Evolutionary conservation across 208 protist species (phyloP), one percentile per base, ranked within the genome.

Genomic region (Trypanosoma lewisi): DNA sequence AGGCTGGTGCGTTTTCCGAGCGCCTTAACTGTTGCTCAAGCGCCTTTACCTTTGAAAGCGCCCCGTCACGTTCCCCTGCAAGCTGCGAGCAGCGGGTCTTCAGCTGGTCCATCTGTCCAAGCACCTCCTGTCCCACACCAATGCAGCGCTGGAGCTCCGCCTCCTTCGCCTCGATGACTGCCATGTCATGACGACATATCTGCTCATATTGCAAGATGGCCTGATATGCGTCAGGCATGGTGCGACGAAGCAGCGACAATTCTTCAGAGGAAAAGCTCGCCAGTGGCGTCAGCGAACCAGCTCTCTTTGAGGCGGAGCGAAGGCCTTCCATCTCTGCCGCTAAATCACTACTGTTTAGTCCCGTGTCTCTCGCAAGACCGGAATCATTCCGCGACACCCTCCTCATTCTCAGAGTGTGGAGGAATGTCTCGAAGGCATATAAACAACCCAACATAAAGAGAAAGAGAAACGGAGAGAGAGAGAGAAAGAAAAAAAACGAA

Each of bases 71-170:
- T 69, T 90, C 87, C 16, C 52, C 63, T 8, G 75, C 63, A 5
- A 93, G 65, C 48, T 51, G 59, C 30, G 73, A 65, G 62, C 83
- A 90, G 4, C 72, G 77, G 34, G 59, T 28, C 66, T 85, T 78
- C 50, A 93, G 14, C 7, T 66, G 63, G 36, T 91, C 85, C 2
- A 94, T 52, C 60, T 88, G 82, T 0, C 63, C 75, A 2, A 94
- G 72, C 39, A 94, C 67, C 42, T 91, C 88, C 54, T 89, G 76
- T 2, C 88, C 88, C 25, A 86, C 88, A 37, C 67, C 60, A 66
- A 94, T 89, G 73, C 87, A 87, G 30, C 84, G 83, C 37, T 63
- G 74, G 19, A 94, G 65, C 66, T 94, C 87, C 21, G 56, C 45
- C 53, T 90, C 83, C 70, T 91, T 91, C 17, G 82, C 84, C 16